Evolutionary conservation across 2,329 filamentous ascomycete genomes (phyloP).

Genomic region (Cladosporium halotolerans): DNA sequence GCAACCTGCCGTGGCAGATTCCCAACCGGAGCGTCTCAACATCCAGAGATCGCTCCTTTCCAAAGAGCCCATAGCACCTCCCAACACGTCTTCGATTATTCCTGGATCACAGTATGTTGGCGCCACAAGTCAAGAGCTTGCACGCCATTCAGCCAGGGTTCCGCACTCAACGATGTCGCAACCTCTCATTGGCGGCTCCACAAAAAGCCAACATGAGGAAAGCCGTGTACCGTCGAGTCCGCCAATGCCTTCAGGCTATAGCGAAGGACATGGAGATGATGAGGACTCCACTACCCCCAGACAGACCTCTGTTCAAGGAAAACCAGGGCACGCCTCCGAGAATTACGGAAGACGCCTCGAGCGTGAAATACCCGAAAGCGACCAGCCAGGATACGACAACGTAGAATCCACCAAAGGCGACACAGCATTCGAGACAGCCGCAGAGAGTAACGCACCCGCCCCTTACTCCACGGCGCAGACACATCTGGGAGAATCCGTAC

Average conservation of each 20-base stretch:
- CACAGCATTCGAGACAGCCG: constrained; percentile 2
- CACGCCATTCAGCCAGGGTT: not conserved
- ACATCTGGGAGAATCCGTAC: constrained; percentile 27
- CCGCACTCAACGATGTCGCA: constrained; percentile 1
- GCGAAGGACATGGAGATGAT: not conserved
- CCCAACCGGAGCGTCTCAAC: constrained; percentile 34
- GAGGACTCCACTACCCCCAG: not conserved
- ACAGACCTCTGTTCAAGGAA: not conserved
- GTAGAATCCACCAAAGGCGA: constrained; percentile 6
- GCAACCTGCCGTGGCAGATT: constrained; percentile 37
- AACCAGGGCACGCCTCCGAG: not conserved
- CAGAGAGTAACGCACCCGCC: constrained; percentile 15
- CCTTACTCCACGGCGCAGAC: constrained; percentile 35
- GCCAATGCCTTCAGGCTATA: not conserved
- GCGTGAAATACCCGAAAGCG: constrained; percentile 28
- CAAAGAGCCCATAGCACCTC: constrained; percentile 20
- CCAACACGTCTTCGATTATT: constrained; percentile 30
- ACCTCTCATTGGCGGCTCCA: not conserved
- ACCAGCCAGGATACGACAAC: constrained; percentile 13
- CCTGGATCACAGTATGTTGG: constrained; percentile 31
- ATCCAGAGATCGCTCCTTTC: constrained; percentile 26
- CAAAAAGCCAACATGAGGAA: not conserved
- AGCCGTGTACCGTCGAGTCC: constrained; percentile 9
- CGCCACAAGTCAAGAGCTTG: constrained; percentile 25
- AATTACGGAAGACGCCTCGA: not conserved